Evolutionary conservation across 106 monocot species (phyloP).

Genomic region (Dendrobium chrysotoxum): DNA sequence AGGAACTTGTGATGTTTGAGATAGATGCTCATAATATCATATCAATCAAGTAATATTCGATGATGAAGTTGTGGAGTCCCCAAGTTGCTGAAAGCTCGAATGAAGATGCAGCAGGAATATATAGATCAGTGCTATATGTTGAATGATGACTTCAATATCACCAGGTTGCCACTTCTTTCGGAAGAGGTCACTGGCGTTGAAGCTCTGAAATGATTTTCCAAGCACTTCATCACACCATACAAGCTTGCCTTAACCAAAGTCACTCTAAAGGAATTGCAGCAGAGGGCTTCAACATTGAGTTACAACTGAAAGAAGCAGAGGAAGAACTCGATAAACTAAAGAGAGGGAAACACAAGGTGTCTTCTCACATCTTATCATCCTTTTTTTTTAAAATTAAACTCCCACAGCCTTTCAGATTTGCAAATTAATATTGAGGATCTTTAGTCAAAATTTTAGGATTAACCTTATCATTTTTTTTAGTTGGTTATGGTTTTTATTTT

Average conservation of each 20-base stretch:
- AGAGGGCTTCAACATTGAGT: conserved; percentile 44
- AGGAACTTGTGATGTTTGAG: too few relatives aligned
- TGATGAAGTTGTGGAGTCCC: too few relatives aligned
- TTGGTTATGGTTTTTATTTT: neutral
- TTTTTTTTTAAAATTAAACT: neutral
- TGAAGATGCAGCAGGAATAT: too few relatives aligned
- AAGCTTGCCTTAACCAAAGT: conserved; percentile 39
- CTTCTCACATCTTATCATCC: neutral
- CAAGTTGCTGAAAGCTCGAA: too few relatives aligned
- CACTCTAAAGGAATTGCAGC: conserved; percentile 62
- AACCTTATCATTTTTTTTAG: neutral
- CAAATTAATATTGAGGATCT: neutral
- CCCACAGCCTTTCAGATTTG: neutral
- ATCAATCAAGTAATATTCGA: too few relatives aligned
- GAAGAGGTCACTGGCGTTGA: conserved; percentile 85
- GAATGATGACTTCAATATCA: too few relatives aligned
- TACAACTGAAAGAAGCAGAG: conserved; percentile 58
- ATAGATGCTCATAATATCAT: too few relatives aligned
- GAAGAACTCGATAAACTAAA: conserved; percentile 39
- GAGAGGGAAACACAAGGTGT: conserved; percentile 55
- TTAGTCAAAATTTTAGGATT: neutral
- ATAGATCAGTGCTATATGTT: too few relatives aligned
- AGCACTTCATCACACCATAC: conserved; percentile 59
- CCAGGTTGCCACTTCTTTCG: too few relatives aligned
- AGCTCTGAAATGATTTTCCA: conserved; percentile 68